A percentile compares a stretch with the other conserved stretches of the same genome.
Conservation (phyloP, 768 basidiomycete species). For the Candolleomyces aberdarensis region DNA sequence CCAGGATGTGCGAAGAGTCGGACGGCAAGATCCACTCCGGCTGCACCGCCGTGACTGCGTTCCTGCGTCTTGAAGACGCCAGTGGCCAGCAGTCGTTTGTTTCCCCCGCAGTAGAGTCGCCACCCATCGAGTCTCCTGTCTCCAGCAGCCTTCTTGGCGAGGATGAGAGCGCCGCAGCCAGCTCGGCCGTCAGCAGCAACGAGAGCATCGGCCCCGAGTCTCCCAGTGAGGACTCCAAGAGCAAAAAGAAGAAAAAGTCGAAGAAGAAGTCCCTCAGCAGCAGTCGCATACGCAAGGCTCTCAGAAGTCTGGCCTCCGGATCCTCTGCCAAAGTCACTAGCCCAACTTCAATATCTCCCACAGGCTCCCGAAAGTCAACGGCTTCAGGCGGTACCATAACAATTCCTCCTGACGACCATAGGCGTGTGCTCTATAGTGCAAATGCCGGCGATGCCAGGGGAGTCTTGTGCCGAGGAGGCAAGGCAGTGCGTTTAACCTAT, state of each 20-base stretch:
- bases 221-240: conserved; percentile 29
- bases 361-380: conserved; percentile 22
- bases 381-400: conserved; percentile 28
- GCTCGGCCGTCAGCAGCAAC: conserved; percentile 39
- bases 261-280: conserved; percentile 37
- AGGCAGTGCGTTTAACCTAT: conserved; percentile 91
- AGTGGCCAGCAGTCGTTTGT: conserved; percentile 72
- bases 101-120: conserved; percentile 26
- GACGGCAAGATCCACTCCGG: conserved; percentile 94
- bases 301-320: conserved; percentile 48
- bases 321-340: conserved; percentile 28
- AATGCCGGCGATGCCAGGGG: conserved; percentile 97
- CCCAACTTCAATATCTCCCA: conserved; percentile 34
- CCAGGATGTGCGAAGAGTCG: conserved; percentile 79
- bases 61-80: conserved; percentile 86
- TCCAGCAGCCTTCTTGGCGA: conserved; percentile 31
- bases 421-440: conserved; percentile 88
- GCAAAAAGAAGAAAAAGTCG: conserved; percentile 30
- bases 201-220: conserved; percentile 37
- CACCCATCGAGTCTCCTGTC: conserved; percentile 30
- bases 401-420: conserved; percentile 48
- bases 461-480: conserved; percentile 87
- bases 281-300: conserved; percentile 53
- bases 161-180: conserved; percentile 17
- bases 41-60: conserved; percentile 95